These are phyloP conservation scores for Cladosporium cucumerinum DNA, from an alignment of 2,329 filamentous ascomycete genomes.

Conservation along the genomic window DNA sequence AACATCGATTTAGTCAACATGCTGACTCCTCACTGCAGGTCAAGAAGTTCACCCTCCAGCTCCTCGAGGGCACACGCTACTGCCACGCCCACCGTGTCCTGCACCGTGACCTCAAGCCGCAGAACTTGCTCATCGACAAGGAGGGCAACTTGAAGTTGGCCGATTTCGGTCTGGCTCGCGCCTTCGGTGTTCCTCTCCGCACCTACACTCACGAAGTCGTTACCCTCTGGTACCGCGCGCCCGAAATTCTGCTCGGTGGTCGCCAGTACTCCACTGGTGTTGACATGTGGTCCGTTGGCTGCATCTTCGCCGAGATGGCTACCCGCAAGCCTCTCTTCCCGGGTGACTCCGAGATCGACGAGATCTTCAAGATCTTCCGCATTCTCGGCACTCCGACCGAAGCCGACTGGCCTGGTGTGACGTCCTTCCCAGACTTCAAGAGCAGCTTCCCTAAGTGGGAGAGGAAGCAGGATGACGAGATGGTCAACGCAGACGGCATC, in stretches of 20 bases:
- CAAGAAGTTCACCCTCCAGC: conserved; percentile 88
- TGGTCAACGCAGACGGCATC: conserved; percentile 59
- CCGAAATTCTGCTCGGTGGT: conserved; percentile 85
- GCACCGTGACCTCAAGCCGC: conserved; percentile 85
- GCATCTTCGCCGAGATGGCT: conserved; percentile 96
- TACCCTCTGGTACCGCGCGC: conserved; percentile 87
- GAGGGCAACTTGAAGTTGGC: conserved; percentile 87
- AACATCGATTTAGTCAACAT: background rate
- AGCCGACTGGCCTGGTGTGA: conserved; percentile 81
- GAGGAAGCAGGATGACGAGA: conserved; percentile 61
- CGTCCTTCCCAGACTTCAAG: conserved; percentile 94
- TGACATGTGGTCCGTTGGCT: conserved; percentile 93
- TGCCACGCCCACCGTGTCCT: conserved; percentile 86
- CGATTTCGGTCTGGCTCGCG: conserved; percentile 84
- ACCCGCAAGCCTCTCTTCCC: conserved; percentile 90
- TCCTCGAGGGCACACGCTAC: conserved; percentile 79
- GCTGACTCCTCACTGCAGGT: conserved; percentile 42
- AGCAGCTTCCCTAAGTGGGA: conserved; percentile 87
- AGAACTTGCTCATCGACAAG: conserved; percentile 81
- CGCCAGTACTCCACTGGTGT: conserved; percentile 91
- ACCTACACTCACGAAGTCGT: conserved; percentile 96
- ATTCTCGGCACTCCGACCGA: conserved; percentile 80
- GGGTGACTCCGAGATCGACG: conserved; percentile 87
- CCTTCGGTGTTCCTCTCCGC: conserved; percentile 84
- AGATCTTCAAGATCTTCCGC: conserved; percentile 90